Percentiles rank a stretch among this genome's conserved stretches.
phyloP scores from a whole-genome alignment of 805 yeast genomes.

The Clavispora vitiphila region DNA sequence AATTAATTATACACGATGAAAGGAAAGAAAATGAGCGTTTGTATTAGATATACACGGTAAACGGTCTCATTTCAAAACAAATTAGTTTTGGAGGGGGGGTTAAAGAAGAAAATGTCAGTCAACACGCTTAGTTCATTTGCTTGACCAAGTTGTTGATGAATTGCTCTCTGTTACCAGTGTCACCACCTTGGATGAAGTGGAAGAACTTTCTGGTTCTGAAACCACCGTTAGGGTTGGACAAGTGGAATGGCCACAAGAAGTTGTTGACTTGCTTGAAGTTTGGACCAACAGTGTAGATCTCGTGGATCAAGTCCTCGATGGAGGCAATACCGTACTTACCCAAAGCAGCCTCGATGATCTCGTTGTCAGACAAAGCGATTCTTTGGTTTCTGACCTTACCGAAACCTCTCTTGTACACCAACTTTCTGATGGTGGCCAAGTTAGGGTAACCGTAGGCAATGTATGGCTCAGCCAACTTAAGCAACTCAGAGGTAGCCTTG shows the following conservation, averaged over 20 bases:
- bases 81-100: not conserved
- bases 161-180: slow-evolving; percentile 97
- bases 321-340: slow-evolving; percentile 92
- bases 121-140: slow-evolving; percentile 73
- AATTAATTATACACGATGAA: not conserved
- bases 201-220: slow-evolving; percentile 98
- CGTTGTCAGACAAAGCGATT: slow-evolving; percentile 82
- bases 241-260: slow-evolving; percentile 98
- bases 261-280: slow-evolving; percentile 98
- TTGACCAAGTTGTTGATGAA: slow-evolving; percentile 91
- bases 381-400: slow-evolving; percentile 97
- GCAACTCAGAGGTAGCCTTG: slow-evolving; percentile 91
- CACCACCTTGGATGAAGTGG: slow-evolving; percentile 97
- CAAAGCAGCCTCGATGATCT: slow-evolving; percentile 79
- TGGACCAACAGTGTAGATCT: slow-evolving; percentile 94
- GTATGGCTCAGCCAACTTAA: slow-evolving; percentile 93
- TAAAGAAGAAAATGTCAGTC: not conserved
- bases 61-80: not conserved
- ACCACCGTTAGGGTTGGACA: slow-evolving; percentile 96
- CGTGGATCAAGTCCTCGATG: slow-evolving; percentile 92
- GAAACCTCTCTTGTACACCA: slow-evolving; percentile 96
- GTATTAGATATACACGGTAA: not conserved
- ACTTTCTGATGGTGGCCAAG: slow-evolving; percentile 84
- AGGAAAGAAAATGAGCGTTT: not conserved
- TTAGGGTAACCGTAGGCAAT: slow-evolving; percentile 97